Conservation (phyloP, 2,329 filamentous ascomycete genomes). For the Chaetomium sp. region DNA sequence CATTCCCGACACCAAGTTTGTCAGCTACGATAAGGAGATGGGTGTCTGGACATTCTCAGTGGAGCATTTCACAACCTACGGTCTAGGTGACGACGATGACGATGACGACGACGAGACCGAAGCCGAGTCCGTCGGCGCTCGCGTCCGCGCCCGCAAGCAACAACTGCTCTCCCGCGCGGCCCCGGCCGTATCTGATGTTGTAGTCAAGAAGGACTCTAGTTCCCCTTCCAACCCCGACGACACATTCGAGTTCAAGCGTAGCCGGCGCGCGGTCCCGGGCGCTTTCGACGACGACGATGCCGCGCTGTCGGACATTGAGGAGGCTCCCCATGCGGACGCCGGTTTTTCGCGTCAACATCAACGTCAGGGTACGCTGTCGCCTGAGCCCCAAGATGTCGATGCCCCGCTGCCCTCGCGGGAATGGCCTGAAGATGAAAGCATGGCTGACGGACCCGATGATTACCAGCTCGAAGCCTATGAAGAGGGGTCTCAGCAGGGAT, state of each 20-base stretch:
- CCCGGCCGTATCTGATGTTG: no score
- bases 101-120: slow-evolving; percentile 66
- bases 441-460: slow-evolving; percentile 54
- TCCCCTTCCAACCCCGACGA: slow-evolving; percentile 45
- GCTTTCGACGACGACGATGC: slow-evolving; percentile 69
- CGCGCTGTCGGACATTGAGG: slow-evolving; percentile 49
- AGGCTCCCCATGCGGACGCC: slow-evolving; percentile 37
- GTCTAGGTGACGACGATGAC: slow-evolving; percentile 72
- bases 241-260: slow-evolving; percentile 50
- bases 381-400: slow-evolving; percentile 59
- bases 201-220: slow-evolving; percentile 22
- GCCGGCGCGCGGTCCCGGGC: slow-evolving; percentile 59
- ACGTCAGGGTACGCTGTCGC: slow-evolving; percentile 82
- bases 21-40: slow-evolving; percentile 69
- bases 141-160: slow-evolving; percentile 21
- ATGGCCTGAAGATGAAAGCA: slow-evolving; percentile 52
- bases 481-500: slow-evolving; percentile 21
- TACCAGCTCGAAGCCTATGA: slow-evolving; percentile 38
- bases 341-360: slow-evolving; percentile 19
- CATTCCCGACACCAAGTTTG: slow-evolving; percentile 74
- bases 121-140: slow-evolving; percentile 41
- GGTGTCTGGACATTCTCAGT: slow-evolving; percentile 90
- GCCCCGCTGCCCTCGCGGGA: slow-evolving; percentile 20
- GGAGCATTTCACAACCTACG: slow-evolving; percentile 96
- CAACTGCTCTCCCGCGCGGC: neutral